Base-by-base conservation (phyloP, 352 stramenopile genomes). In the Globisporangium apiculatum region DNA sequence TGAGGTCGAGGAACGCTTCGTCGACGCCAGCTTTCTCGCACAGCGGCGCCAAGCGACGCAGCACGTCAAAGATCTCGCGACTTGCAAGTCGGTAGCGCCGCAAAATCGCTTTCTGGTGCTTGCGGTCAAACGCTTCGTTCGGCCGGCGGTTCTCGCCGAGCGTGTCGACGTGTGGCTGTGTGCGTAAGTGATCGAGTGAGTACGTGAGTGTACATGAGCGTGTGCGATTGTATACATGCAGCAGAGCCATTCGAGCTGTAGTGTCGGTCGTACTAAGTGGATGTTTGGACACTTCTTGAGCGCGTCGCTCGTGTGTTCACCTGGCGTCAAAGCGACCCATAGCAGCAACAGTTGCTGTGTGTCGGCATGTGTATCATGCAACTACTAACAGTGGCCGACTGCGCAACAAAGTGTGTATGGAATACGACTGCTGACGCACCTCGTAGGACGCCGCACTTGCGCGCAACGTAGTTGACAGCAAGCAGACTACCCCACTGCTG, bases 401-500 rank as follows among this genome's bases (percentile, higher is more conserved):
- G 24, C 24, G 2, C 24, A 31, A 31, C 24, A 31, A 31, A 3
- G 24, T 31, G 24, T 31, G 24, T 31, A 31, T 31, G 24, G 24
- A 3, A 31, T 31, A 31, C 24, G 24, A 31, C 24, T 31, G 24
- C 24, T 0, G 10, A 43, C 49, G 35, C 35, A 83, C 82, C 75
- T 69, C 81, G 70, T 41, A 68, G 60, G 51, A 94, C 69, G 61
- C 82, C 84, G 47, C 86, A 87, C 47, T 79, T 80, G 55, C 83
- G 76, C 49, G 84, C 84, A 10, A 75, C 71, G 63, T 94, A 92
- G 67, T 94, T 94, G 54, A 94, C 84, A 18, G 85, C 85, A 52
- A 94, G 71, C 51, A 94, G 60, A 76, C 63, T 83, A 14, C 83
- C 82, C 86, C 86, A 95, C 60, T 95, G 86, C 65, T 95, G 86